These are phyloP conservation scores for Datisca glomerata DNA, from an alignment of 306 rosid species.

Conservation along the genomic window DNA sequence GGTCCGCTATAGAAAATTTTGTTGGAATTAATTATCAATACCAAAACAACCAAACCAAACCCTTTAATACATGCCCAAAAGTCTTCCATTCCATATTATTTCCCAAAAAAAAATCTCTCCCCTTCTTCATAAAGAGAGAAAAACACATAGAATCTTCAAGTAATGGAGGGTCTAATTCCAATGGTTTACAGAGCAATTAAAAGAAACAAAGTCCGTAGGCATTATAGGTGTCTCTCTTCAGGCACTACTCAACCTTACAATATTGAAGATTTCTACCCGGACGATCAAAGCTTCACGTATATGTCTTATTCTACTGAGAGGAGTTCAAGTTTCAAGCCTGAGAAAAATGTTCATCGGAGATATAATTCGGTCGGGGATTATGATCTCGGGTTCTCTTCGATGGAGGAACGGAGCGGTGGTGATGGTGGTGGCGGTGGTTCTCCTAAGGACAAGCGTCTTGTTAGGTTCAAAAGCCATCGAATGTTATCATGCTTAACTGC, in stretches of 20 bases:
- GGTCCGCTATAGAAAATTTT: too few relatives aligned
- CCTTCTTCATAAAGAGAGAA: too few relatives aligned
- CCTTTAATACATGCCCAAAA: too few relatives aligned
- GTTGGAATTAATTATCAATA: too few relatives aligned
- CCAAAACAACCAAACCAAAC: too few relatives aligned
- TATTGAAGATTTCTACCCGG: conserved; percentile 10
- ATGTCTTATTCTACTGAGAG: neutral
- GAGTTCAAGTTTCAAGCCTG: neutral
- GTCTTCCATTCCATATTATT: too few relatives aligned
- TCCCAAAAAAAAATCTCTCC: too few relatives aligned
- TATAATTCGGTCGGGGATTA: neutral
- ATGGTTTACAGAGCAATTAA: conserved; percentile 26
- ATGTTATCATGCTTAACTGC: conserved; percentile 8
- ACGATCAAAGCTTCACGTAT: neutral
- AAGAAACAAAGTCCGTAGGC: conserved; percentile 8
- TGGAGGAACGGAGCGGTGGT: neutral
- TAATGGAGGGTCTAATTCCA: conserved; percentile 34
- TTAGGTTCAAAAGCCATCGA: conserved; percentile 8
- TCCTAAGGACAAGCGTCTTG: neutral
- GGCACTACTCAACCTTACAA: neutral
- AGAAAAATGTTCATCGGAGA: neutral
- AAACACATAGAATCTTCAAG: too few relatives aligned
- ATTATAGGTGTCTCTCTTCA: conserved; percentile 11
- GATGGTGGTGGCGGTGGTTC: neutral
- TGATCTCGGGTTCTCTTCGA: neutral